Conservation (phyloP, 2,329 filamentous ascomycete genomes). For the Botrytis hyacinthi region DNA sequence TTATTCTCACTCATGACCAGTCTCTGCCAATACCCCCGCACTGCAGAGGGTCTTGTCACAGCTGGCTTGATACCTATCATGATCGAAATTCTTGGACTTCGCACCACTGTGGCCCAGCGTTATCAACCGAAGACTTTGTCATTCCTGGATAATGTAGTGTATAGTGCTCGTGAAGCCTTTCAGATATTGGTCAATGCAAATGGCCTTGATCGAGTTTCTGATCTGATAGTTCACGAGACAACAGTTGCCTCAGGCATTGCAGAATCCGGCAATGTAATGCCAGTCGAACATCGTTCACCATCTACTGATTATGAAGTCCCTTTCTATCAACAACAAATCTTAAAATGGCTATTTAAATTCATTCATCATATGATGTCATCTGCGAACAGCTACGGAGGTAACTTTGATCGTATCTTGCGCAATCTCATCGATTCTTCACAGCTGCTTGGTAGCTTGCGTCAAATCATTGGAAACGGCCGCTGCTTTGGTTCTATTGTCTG, state of each 20-base stretch:
- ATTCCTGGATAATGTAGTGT: conserved; percentile 86
- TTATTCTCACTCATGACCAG: conserved; percentile 85
- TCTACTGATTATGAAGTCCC: conserved; percentile 91
- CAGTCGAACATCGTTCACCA: conserved; percentile 69
- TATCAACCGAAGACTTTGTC: conserved; percentile 80
- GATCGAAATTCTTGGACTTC: conserved; percentile 81
- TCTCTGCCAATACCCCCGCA: conserved; percentile 70
- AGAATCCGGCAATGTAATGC: conserved; percentile 69
- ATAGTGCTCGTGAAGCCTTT: conserved; percentile 81
- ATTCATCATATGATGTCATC: conserved; percentile 92
- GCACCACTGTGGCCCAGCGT: conserved; percentile 77
- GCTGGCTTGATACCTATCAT: conserved; percentile 88
- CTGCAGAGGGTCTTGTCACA: conserved; percentile 79
- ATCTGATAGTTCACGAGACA: conserved; percentile 78
- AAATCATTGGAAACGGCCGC: conserved; percentile 75
- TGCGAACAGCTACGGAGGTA: conserved; percentile 66
- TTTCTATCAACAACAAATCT: conserved; percentile 87
- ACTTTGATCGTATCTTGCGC: conserved; percentile 83
- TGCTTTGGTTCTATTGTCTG: conserved; percentile 91
- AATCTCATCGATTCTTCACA: conserved; percentile 93
- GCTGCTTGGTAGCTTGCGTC: conserved; percentile 73
- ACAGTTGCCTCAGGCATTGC: conserved; percentile 64
- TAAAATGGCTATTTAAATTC: conserved; percentile 94
- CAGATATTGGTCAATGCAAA: conserved; percentile 76
- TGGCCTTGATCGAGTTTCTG: conserved; percentile 87